Percentiles rank a stretch among this genome's conserved stretches.
phyloP scores from a whole-genome alignment of 1,284 basidiomycete genomes.

The Earliella scabrosa region DNA sequence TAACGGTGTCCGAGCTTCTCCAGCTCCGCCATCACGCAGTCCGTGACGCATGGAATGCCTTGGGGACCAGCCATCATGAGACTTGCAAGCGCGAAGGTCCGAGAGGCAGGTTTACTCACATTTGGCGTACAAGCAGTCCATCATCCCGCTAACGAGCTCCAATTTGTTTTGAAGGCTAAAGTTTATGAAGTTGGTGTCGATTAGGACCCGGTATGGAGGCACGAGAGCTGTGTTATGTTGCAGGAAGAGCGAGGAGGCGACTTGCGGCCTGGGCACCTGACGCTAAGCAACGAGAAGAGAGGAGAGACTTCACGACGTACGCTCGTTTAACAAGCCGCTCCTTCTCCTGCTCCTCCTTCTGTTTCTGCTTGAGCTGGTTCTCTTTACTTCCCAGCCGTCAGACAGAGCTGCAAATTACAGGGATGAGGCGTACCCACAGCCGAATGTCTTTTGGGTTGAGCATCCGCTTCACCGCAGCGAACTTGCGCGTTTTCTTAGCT shows the following conservation, averaged over 20 bases:
- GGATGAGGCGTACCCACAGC: constrained; percentile 62
- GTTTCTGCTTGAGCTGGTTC: constrained; percentile 79
- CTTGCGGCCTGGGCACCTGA: constrained; percentile 60
- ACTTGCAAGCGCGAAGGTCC: neutral
- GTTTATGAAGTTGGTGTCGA: constrained; percentile 99
- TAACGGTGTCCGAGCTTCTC: constrained; percentile 98
- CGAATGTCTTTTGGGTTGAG: constrained; percentile 94
- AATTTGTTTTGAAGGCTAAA: constrained; percentile 98
- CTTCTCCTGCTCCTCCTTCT: constrained; percentile 77
- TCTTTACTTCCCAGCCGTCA: constrained; percentile 59
- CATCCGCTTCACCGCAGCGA: constrained; percentile 94
- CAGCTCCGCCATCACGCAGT: constrained; percentile 97
- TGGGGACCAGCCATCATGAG: constrained; percentile 14
- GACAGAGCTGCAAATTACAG: too few species aligned
- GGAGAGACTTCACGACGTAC: constrained; percentile 46
- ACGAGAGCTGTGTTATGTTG: constrained; percentile 96
- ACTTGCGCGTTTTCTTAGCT: constrained; percentile 94
- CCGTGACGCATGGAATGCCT: constrained; percentile 98
- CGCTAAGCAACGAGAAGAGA: neutral
- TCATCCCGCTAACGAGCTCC: constrained; percentile 97
- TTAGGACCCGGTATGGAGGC: constrained; percentile 95
- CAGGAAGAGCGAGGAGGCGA: constrained; percentile 92
- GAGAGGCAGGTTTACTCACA: constrained; percentile 58
- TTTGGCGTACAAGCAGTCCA: constrained; percentile 99
- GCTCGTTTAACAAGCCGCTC: constrained; percentile 73